Evolutionary conservation across 306 rosid genomes (phyloP).

Genomic region (Quercus variabilis): DNA sequence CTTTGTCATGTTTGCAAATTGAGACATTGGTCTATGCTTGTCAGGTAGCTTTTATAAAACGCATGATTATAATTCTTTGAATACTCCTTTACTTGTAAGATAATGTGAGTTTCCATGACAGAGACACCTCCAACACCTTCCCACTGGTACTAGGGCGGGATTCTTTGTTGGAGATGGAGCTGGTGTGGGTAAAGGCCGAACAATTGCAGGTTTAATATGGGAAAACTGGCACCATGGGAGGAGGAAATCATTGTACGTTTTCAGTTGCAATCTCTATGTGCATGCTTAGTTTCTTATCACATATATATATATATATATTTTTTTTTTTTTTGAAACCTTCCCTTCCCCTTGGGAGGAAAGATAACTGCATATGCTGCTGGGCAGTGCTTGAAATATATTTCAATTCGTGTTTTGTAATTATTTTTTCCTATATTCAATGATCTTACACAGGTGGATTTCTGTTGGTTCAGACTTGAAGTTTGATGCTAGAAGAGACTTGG

Average conservation of each 20-base stretch:
- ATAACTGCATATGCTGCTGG: background rate
- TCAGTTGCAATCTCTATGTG: constrained; percentile 19
- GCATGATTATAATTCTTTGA: constrained; percentile 19
- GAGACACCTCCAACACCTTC: constrained; percentile 91
- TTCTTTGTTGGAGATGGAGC: constrained; percentile 98
- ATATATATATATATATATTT: background rate
- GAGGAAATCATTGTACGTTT: constrained; percentile 86
- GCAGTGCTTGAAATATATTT: background rate
- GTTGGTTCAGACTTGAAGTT: constrained; percentile 99
- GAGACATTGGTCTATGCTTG: constrained; percentile 95
- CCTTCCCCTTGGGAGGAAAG: background rate
- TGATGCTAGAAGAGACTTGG: constrained; percentile 98
- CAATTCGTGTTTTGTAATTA: constrained; percentile 32
- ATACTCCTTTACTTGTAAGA: constrained; percentile 21
- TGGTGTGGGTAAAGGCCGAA: constrained; percentile 99
- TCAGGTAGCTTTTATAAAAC: constrained; percentile 72
- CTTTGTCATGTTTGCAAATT: constrained; percentile 95
- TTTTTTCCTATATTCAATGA: constrained; percentile 28
- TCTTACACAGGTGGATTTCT: constrained; percentile 94
- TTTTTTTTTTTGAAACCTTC: background rate
- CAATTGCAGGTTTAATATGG: constrained; percentile 93
- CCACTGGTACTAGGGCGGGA: constrained; percentile 75
- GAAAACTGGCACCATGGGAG: constrained; percentile 90
- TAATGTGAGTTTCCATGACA: constrained; percentile 50
- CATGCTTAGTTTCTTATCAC: background rate